phyloP scores from a whole-genome alignment of 805 yeast genomes.

The Candida pseudofarinosa region DNA sequence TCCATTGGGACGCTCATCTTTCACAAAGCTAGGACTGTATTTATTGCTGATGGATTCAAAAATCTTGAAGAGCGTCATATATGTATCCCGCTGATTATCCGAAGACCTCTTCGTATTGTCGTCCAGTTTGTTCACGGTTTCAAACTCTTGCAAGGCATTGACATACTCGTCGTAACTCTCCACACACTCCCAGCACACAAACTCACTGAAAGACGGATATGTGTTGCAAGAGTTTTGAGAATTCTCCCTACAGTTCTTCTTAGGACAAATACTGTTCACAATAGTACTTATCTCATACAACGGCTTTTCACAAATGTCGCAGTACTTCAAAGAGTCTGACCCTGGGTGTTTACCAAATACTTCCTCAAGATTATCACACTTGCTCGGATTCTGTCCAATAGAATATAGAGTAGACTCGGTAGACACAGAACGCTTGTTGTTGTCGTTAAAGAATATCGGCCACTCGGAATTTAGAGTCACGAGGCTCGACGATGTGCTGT shows the following conservation, averaged over 20 bases:
- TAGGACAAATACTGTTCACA: conserved; percentile 16
- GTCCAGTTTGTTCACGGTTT: background rate
- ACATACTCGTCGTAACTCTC: conserved; percentile 51
- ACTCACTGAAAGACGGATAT: conserved; percentile 37
- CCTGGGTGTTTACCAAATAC: conserved; percentile 39
- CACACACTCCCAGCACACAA: conserved; percentile 62
- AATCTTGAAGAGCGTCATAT: conserved; percentile 13
- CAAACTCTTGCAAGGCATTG: conserved; percentile 28
- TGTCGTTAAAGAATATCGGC: background rate
- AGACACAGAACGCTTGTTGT: background rate
- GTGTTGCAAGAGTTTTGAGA: conserved; percentile 14
- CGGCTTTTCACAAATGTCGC: conserved; percentile 70
- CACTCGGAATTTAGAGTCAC: background rate
- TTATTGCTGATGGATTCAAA: conserved; percentile 17
- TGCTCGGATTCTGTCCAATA: background rate
- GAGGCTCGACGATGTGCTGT: background rate
- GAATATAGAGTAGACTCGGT: background rate
- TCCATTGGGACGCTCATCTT: background rate
- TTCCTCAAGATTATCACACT: conserved; percentile 29
- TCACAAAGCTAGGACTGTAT: conserved; percentile 11
- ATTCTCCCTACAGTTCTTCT: background rate
- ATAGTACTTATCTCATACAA: conserved; percentile 56
- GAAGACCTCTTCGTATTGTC: background rate
- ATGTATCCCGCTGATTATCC: background rate
- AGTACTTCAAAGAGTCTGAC: conserved; percentile 40